Evolutionary conservation across 208 protist genomes (phyloP), one percentile per base, ranked within the genome.

Genomic region (Trypanosoma lewisi): DNA sequence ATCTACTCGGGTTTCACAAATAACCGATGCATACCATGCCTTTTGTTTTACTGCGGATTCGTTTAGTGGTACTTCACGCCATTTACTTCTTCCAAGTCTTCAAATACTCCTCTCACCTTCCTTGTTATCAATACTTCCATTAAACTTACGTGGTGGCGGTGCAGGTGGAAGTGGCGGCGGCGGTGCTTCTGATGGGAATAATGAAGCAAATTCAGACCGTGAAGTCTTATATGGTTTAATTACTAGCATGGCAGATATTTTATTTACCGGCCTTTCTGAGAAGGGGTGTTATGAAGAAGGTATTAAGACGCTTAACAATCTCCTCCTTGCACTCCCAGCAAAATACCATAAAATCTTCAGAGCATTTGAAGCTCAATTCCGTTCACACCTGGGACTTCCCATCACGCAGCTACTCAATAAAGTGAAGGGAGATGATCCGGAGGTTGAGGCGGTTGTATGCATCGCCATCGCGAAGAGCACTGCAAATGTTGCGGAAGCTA

Each of bases 391-490:
- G 9, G 64, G 74, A 21, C 70, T 85, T 44, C 59, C 75, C 30
- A 75, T 73, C 7, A 57, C 65, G 0, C 48, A 63, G 19, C 62
- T 89, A 19, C 48, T 84, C 0, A 65, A 77, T 14, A 50, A 72
- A 12, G 66, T 75, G 0, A 81, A 78, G 44, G 77, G 71, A 19
- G 70, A 75, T 48, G 85, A 89, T 59, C 67, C 72, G 9, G 80
- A 92, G 42, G 66, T 82, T 41, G 79, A 89, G 59, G 66, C 83
- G 4, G 63, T 77, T n/a, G 88, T 80, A 33, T 91, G 82, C 77
- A 74, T 89, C 42, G 69, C 81, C 6, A 62, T 86, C 54, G 85
- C 83, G 7, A 75, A 73, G 55, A 59, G 72, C 36, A 58, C 77
- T 12, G n/a, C 1, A 2, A 58, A 72, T 36, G 47, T n/a, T n/a